Evolutionary conservation across 169 alveolate species (phyloP).

Genomic region (Miamiensis avidus): DNA sequence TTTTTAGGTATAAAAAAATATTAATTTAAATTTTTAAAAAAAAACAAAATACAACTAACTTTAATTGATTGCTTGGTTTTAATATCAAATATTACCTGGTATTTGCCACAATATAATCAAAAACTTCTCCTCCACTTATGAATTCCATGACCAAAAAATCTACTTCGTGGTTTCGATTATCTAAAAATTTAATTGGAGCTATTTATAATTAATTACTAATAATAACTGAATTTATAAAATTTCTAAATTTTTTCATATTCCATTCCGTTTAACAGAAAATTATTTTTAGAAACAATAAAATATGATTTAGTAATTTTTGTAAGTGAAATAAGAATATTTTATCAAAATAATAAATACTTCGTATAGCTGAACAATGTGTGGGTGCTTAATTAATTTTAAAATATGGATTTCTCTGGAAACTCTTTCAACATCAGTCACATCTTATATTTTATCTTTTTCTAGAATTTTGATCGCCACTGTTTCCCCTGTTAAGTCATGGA

Average conservation of each 20-base stretch:
- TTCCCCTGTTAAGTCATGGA: constrained; percentile 76
- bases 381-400: constrained; percentile 69
- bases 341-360: constrained; percentile 31
- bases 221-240: neutral
- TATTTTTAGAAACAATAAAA: neutral
- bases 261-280: neutral
- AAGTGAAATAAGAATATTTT: neutral
- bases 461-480: constrained; percentile 71
- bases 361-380: constrained; percentile 65
- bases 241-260: neutral
- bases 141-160: constrained; percentile 79
- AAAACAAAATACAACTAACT: neutral
- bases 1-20: too few species aligned
- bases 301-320: neutral
- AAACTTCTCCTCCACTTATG: constrained; percentile 88
- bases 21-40: neutral
- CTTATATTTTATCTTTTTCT: constrained; percentile 61
- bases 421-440: constrained; percentile 67
- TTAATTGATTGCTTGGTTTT: neutral
- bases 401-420: constrained; percentile 74
- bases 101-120: constrained; percentile 88
- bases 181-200: neutral
- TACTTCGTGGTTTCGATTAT: constrained; percentile 49
- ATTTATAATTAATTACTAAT: constrained; percentile 12
- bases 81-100: constrained; percentile 43